Conservation (phyloP, 805 yeast genomes). For the Jamesozyma piceae region DNA sequence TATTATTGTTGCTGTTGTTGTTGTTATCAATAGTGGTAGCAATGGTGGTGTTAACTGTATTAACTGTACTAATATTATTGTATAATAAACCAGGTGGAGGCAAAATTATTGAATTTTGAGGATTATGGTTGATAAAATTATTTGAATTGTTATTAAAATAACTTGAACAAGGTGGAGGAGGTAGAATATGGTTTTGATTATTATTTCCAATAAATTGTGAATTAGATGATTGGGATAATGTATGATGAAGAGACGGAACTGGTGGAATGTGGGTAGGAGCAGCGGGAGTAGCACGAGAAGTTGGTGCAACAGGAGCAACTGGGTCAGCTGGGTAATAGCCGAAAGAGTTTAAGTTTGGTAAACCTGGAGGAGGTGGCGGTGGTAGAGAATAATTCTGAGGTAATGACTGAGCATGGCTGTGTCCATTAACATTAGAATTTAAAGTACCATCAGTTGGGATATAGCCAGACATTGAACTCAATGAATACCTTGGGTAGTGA, state of each 20-base stretch:
- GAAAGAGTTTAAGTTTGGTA: neutral
- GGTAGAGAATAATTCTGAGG: constrained; percentile 7
- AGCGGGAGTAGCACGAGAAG: neutral
- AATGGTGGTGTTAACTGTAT: too few species aligned
- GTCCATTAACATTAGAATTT: neutral
- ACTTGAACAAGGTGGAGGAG: neutral
- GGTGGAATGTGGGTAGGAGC: neutral
- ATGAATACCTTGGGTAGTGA: constrained; percentile 6
- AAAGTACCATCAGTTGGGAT: neutral
- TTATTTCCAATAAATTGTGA: too few species aligned
- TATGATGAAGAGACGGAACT: neutral
- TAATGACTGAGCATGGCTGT: neutral
- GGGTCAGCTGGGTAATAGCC: neutral
- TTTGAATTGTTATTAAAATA: neutral
- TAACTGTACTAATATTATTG: too few species aligned
- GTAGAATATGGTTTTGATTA: too few species aligned
- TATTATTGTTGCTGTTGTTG: constrained; percentile 1
- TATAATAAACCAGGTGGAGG: constrained; percentile 20
- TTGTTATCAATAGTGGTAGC: too few species aligned
- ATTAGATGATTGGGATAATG: too few species aligned
- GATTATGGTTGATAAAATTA: neutral
- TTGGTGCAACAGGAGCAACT: neutral
- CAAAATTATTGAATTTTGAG: constrained; percentile 3
- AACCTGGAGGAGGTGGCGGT: constrained; percentile 7
- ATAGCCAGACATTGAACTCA: neutral